Conservation (phyloP, 2,329 filamentous ascomycete genomes). For the Grosmannia huntii region DNA sequence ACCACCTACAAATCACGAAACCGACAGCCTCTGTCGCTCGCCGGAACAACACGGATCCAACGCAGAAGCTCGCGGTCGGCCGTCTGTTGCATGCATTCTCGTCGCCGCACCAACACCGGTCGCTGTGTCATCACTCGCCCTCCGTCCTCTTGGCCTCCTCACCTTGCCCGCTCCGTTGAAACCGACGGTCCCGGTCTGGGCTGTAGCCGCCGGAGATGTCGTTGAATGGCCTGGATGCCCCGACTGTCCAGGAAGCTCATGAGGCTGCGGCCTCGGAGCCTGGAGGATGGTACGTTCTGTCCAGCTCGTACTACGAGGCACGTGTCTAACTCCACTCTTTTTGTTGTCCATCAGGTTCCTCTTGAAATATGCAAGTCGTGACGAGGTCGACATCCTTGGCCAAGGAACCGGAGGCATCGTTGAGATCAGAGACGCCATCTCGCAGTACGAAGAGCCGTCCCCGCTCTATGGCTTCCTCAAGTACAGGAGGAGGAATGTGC, state of each 20-base stretch:
- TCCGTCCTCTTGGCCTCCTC: no score
- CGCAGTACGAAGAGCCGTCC: conserved; percentile 68
- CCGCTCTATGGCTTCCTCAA: conserved; percentile 86
- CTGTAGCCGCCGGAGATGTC: conserved; percentile 50
- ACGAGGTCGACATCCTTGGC: conserved; percentile 69
- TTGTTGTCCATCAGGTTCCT: conserved; percentile 56
- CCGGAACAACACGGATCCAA: not conserved
- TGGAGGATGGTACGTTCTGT: conserved; percentile 68
- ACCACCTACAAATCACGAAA: not conserved
- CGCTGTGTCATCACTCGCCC: no score
- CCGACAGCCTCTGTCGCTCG: not conserved
- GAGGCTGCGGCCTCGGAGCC: conserved; percentile 67
- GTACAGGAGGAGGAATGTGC: conserved; percentile 77
- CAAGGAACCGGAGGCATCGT: conserved; percentile 70
- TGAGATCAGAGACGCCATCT: conserved; percentile 69
- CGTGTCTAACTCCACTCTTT: not conserved
- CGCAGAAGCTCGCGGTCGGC: not conserved
- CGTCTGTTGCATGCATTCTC: no score
- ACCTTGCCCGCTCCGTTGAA: not conserved
- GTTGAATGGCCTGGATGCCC: conserved; percentile 83
- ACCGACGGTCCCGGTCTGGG: not conserved
- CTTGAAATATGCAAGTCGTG: conserved; percentile 78
- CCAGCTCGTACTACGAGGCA: no score
- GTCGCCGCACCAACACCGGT: no score
- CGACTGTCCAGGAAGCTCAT: conserved; percentile 72